Base-by-base conservation (phyloP, 495 filamentous ascomycete species). In the Platismatia glauca region DNA sequence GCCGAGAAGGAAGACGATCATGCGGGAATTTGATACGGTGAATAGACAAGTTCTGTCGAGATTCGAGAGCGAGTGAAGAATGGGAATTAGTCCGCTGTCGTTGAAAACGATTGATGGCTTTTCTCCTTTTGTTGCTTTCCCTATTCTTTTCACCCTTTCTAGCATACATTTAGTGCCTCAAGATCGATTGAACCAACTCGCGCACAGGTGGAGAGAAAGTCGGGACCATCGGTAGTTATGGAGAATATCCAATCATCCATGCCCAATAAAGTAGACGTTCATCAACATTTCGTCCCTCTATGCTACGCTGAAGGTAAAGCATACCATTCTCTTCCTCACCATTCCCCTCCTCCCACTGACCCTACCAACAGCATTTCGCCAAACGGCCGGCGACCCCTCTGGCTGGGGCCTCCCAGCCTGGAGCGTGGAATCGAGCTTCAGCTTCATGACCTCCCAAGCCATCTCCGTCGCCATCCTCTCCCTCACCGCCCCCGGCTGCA, bases 251-350 rank as follows among this genome's bases (percentile, higher is more conserved):
- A 37, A 11, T 37, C 35, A 5, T 11, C 35, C 22, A 60, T 60
- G 58, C 20, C 58, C 43, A 46, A 44, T 4, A 35, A 39, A 44
- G 44, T 63, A 7, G 61, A 63, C 39, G 61, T 63, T 35, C 61
- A 63, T n/a, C 39, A 56, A 29, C 52, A 63, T 39, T 56, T 24
- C 53, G 27, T 63, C 29, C 53, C 61, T 22, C 52, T 43, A 15
- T 18, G 18, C 7, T 60, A 60, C 16, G 8, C 11, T 4, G 37
- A 60, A 50, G 58, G 58, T 50, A 24, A 39, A 12, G 2, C 6
- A 35, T 24, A n/a, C 29, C 27, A 29, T 13, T 55, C 2, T 13
- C 41, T n/a, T 22, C 9, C 43, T 4, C 15, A 4, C 4, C 20
- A 20, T 34, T 37, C 20, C 8, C 22, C 9, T 6, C 4, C 0